A percentile compares a stretch with the other conserved stretches of the same genome.
Conservation (phyloP, 2,329 filamentous ascomycete species). For the Podosphaera fusca region DNA sequence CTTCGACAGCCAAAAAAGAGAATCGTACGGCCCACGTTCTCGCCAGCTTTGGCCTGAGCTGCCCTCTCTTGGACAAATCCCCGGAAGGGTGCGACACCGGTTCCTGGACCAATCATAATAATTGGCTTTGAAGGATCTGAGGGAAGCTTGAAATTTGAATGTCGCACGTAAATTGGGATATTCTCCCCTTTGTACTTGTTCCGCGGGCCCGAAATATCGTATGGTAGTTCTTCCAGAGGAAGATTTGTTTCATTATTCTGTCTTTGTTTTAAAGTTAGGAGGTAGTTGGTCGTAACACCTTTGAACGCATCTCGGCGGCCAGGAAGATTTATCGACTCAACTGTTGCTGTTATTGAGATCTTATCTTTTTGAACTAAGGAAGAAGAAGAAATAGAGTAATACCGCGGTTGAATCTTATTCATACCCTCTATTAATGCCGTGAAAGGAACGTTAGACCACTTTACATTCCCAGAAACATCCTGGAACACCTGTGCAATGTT, state of each 20-base stretch:
- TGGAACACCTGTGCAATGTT: constrained; percentile 77
- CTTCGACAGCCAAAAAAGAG: constrained; percentile 93
- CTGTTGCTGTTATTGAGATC: constrained; percentile 85
- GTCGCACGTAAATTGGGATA: constrained; percentile 82
- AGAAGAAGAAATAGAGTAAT: constrained; percentile 98
- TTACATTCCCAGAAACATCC: constrained; percentile 44
- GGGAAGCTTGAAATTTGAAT: constrained; percentile 97
- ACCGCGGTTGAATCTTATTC: constrained; percentile 86
- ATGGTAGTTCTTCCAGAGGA: constrained; percentile 63
- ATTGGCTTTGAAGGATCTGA: constrained; percentile 85
- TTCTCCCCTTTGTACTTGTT: constrained; percentile 96
- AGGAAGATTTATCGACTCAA: constrained; percentile 61
- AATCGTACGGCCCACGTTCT: constrained; percentile 65
- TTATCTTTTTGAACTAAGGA: constrained; percentile 83
- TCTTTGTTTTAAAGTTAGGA: constrained; percentile 86
- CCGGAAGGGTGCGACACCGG: constrained; percentile 88
- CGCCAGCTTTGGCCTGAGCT: constrained; percentile 55
- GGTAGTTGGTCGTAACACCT: constrained; percentile 91
- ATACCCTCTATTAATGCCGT: constrained; percentile 84
- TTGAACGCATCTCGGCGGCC: constrained; percentile 60
- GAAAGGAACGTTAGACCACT: constrained; percentile 74
- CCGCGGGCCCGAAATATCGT: constrained; percentile 67
- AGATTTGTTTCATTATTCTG: constrained; percentile 72
- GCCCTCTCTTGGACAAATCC: constrained; percentile 87
- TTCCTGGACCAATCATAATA: constrained; percentile 91